Conservation (phyloP, 768 basidiomycete genomes). For the Xerocomellus amylosporus region DNA sequence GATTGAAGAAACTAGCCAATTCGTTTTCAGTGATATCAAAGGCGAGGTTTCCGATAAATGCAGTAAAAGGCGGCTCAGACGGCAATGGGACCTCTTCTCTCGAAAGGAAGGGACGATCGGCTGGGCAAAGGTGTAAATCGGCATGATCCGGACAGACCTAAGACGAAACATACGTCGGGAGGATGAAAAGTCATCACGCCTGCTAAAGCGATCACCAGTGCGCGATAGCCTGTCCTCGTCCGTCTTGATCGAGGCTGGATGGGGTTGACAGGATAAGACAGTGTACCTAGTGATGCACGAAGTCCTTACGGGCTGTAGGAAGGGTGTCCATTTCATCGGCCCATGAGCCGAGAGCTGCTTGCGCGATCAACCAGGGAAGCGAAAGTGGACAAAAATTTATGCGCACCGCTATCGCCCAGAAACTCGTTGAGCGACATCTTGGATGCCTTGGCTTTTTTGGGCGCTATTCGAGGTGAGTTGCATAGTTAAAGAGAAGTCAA, state of each 20-base stretch:
- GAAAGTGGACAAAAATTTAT: constrained; percentile 15
- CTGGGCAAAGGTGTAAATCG: constrained; percentile 31
- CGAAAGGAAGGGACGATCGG: constrained; percentile 54
- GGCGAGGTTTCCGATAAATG: constrained; percentile 93
- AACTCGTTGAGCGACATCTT: constrained; percentile 94
- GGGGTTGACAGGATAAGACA: constrained; percentile 15
- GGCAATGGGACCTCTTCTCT: constrained; percentile 97
- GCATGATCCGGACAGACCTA: constrained; percentile 3
- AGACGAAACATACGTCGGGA: constrained; percentile 51
- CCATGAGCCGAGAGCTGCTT: constrained; percentile 86
- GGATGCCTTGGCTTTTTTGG: constrained; percentile 79
- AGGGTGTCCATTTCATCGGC: constrained; percentile 97
- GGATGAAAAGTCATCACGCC: constrained; percentile 63
- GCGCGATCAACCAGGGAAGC: constrained; percentile 14
- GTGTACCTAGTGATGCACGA: constrained; percentile 3
- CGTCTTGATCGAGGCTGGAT: constrained; percentile 61
- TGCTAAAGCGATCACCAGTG: constrained; percentile 52
- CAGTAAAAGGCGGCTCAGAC: constrained; percentile 89
- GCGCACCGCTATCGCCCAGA: constrained; percentile 79
- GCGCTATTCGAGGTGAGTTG: constrained; percentile 49
- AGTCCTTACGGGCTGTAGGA: constrained; percentile 84
- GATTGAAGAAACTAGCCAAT: constrained; percentile 75
- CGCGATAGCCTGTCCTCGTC: constrained; percentile 59
- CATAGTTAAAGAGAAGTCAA: neutral
- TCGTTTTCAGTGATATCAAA: constrained; percentile 89